Evolutionary conservation across 1,139 yeast species (phyloP), one percentile per base, ranked within the genome.

Genomic region (Pichia sp.): DNA sequence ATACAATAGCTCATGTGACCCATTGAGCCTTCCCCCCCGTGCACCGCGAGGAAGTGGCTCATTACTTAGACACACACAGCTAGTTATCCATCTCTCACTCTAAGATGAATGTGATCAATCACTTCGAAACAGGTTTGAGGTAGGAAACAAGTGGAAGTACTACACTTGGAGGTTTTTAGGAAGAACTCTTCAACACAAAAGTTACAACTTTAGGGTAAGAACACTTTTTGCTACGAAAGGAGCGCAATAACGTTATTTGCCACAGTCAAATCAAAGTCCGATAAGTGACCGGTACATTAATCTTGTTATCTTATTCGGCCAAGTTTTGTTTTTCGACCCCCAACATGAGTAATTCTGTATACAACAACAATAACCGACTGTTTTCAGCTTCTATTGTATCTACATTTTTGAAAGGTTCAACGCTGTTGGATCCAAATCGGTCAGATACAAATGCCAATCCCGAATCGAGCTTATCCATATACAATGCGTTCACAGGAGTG

Each of bases 401-500:
- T 5, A 45, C 51, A 1, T 47, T 45, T 16, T 10, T 47, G 3
- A 54, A 45, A 44, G 53, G 51, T 10, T 51, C 56, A 10, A 45
- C 26, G 30, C 23, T 54, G 34, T n/a, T 53, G 43, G 56, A 48
- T 41, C 38, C 51, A 15, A 23, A 41, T 8, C 31, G 36, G 23
- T 8, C 26, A 5, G 44, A 45, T 38, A 23, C 43, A 5, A 46
- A 38, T 47, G 34, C 23, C 7, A 23, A 46, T 2, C 38, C 47
- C 6, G 58, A 64, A 13, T 52, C 67, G 3, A 16, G 40, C 19
- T 62, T 76, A 19, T 56, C 66, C 5, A 65, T 78, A 36, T 67
- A 66, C 58, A 73, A 77, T 61, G 76, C 79, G 5, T 70, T 76
- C 43, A 72, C 76, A 2, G 82, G 82, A 1, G 65, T 59, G 0